Evolutionary conservation across 257 asterid genomes (phyloP), one percentile per base, ranked within the genome.

Genomic region (Catharanthus roseus): DNA sequence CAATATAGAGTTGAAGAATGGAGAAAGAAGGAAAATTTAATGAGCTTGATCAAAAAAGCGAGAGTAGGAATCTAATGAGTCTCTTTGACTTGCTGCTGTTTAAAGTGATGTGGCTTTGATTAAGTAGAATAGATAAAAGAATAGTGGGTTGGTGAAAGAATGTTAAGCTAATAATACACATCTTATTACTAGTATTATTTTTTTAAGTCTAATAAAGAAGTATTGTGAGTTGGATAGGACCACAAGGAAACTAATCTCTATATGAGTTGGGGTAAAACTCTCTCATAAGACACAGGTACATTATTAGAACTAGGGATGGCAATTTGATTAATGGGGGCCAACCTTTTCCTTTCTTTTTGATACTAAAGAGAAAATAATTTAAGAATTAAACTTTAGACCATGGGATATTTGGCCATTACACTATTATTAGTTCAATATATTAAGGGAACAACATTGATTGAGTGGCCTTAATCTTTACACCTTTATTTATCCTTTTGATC

Each of bases 271-370:
- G n/a, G n/a, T n/a, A n/a, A n/a, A n/a, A n/a, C n/a, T n/a, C n/a
- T n/a, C n/a, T n/a, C n/a, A n/a, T n/a, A n/a, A n/a, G n/a, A n/a
- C n/a, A n/a, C n/a, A n/a, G n/a, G n/a, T n/a, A n/a, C n/a, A n/a
- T n/a, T n/a, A n/a, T n/a, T n/a, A n/a, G n/a, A n/a, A n/a, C n/a
- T n/a, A n/a, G n/a, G n/a, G n/a, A n/a, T n/a, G n/a, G n/a, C n/a
- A n/a, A n/a, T 60, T 64, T 70, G 51, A 33, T 41, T 28, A 62
- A 60, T 58, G n/a, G n/a, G 64, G 74, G 72, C 53, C 79, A 58
- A 69, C 8, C 39, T 24, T 56, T 26, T 54, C 31, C 4, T 54
- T 54, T 23, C 33, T 1, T 54, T 54, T 23, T 3, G 31, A 56
- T 56, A 28, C 21, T 26, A 28, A 1, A 23, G 6, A 16, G 9